A percentile compares a stretch with the other conserved stretches of the same genome.
Evolutionary conservation across 768 basidiomycete species (phyloP).

Genomic region (Rickenella mellea): DNA sequence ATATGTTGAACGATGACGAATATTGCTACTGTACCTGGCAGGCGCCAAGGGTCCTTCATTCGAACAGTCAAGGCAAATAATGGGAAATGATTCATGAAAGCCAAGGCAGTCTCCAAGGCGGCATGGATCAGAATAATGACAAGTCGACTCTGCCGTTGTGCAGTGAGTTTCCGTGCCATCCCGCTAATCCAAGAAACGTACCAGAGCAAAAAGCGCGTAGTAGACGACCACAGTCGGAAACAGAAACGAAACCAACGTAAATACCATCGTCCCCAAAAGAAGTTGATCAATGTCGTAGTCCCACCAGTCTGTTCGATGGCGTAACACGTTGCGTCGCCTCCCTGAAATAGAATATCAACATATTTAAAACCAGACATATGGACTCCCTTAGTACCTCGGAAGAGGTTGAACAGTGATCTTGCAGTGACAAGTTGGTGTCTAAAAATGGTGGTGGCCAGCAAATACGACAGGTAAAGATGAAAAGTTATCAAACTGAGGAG

Average conservation of each 20-base stretch:
- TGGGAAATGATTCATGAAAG: constrained; percentile 88
- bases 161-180: too few species aligned
- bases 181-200: constrained; percentile 12
- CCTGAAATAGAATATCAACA: constrained; percentile 33
- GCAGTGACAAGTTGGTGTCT: constrained; percentile 45
- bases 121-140: constrained; percentile 52
- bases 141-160: constrained; percentile 35
- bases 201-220: constrained; percentile 71
- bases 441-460: constrained; percentile 52
- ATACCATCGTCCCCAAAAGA: constrained; percentile 86
- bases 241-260: constrained; percentile 73
- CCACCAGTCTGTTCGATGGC: constrained; percentile 84
- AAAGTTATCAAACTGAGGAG: constrained; percentile 54
- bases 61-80: constrained; percentile 81
- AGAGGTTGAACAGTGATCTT: constrained; percentile 78
- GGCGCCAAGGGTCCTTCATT: constrained; percentile 70
- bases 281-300: constrained; percentile 90
- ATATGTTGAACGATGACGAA: background rate
- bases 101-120: constrained; percentile 51
- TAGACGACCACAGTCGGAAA: constrained; percentile 84
- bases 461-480: constrained; percentile 66
- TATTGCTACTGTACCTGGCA: constrained; percentile 53
- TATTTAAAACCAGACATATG: constrained; percentile 1
- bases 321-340: constrained; percentile 79
- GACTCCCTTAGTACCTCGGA: constrained; percentile 53